These are phyloP conservation scores for Quercus mongolica DNA, from an alignment of 306 rosid genomes.

Conservation along the genomic window DNA sequence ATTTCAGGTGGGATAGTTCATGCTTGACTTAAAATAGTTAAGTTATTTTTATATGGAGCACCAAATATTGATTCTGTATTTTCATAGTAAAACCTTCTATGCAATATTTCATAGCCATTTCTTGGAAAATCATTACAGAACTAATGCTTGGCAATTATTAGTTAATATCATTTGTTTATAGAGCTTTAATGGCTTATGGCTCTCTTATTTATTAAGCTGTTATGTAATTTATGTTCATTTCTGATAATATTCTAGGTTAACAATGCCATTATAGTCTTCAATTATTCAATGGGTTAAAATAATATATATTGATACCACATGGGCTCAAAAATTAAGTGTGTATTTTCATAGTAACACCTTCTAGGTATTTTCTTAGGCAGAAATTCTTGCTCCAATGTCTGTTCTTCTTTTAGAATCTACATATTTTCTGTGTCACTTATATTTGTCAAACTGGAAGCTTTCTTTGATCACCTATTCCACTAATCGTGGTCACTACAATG, in stretches of 20 bases:
- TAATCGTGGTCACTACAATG: not conserved
- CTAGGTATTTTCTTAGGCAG: not conserved
- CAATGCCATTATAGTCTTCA: not conserved
- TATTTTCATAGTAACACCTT: not conserved
- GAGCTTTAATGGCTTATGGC: not conserved
- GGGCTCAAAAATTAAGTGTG: no score
- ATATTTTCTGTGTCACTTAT: not conserved
- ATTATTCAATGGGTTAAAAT: not conserved
- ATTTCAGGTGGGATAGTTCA: conserved; percentile 41
- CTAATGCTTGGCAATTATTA: not conserved
- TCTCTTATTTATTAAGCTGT: no score
- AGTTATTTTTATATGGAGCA: not conserved
- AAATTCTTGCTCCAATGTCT: not conserved
- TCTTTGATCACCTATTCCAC: not conserved
- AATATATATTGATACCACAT: not conserved
- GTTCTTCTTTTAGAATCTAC: not conserved
- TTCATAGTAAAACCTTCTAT: not conserved
- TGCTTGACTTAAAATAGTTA: not conserved
- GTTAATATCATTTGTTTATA: not conserved
- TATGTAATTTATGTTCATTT: not conserved
- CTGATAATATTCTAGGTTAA: not conserved
- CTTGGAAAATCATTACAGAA: no score
- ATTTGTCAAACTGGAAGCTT: not conserved
- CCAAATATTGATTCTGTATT: not conserved
- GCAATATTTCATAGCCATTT: no score